A percentile compares a stretch with the other conserved stretches of the same genome.
phyloP scores from a whole-genome alignment of 148 eudicot genomes.

The Selenicereus undatus region DNA sequence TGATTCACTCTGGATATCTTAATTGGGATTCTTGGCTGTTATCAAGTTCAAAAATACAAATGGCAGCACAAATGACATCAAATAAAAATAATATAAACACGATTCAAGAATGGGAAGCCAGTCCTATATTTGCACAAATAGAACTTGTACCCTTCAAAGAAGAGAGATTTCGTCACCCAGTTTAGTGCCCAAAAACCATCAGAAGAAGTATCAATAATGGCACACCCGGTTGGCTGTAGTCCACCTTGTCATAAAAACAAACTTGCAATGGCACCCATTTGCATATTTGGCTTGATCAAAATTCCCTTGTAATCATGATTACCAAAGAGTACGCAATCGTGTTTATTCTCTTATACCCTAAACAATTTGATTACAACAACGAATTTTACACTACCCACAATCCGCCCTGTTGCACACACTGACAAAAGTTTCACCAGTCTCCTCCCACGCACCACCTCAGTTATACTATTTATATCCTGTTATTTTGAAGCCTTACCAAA shows the following conservation, averaged over 20 bases:
- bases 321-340: not conserved
- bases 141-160: not conserved
- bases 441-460: too few relatives aligned
- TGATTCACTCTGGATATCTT: conserved; percentile 91
- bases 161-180: not conserved
- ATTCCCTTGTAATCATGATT: not conserved
- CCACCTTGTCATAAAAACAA: not conserved
- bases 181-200: not conserved
- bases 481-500: too few relatives aligned
- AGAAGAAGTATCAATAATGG: not conserved
- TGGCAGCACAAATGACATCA: not conserved
- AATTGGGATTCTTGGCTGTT: conserved; percentile 60
- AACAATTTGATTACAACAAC: too few relatives aligned
- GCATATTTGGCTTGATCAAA: not conserved
- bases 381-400: not conserved
- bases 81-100: not conserved
- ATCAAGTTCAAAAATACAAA: conserved; percentile 3
- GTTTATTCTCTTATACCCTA: too few relatives aligned
- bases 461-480: too few relatives aligned
- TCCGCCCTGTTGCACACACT: not conserved
- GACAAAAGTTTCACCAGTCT: too few relatives aligned
- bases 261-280: not conserved
- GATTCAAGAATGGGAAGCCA: not conserved
- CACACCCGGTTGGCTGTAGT: not conserved
- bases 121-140: not conserved